Evolutionary conservation across 768 basidiomycete species (phyloP), one percentile per base, ranked within the genome.

Genomic region (Hortiboletus flavorubellus): DNA sequence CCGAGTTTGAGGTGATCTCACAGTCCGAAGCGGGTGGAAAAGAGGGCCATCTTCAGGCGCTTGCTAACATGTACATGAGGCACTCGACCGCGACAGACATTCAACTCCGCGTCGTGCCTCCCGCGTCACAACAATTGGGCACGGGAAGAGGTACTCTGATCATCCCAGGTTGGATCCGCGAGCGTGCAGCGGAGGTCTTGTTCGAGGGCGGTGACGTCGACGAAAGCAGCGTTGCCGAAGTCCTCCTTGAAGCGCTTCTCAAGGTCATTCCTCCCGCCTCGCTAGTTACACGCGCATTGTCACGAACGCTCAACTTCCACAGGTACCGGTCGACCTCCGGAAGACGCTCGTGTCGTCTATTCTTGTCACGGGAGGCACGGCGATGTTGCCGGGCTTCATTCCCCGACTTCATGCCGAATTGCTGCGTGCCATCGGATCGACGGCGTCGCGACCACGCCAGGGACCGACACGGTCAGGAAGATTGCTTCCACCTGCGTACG

Each of bases 141-240:
- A 87, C 87, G 1, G 91, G 90, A 3, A 75, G 80, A 8, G 93
- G 90, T 0, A 92, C 87, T 0, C 70, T 97, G 44, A 76, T 91
- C 43, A 82, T 98, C 42, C 96, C 96, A 2, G 96, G 96, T 3
- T 99, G 97, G 97, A 80, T 99, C 39, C 75, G 96, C 41, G 96
- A 98, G 68, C 79, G 95, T 14, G 89, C 89, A 1, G 85, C 94
- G 1, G 97, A 98, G 69, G 80, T 96, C 6, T 74, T 98, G 10
- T 98, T 97, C 58, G 91, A 92, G 66, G 86, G 87, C 1, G 91
- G 91, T 7, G 92, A 94, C 61, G 85, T 92, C 10, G 93, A 96
- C 62, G 90, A 93, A 71, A 81, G 80, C 57, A 93, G 89, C 57
- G 75, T 95, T 8, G 89, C 91, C 0, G 92, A 94, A 65, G 79